These are phyloP conservation scores for Thymus quinquecostatus DNA, from an alignment of 257 asterid species.

Conservation along the genomic window DNA sequence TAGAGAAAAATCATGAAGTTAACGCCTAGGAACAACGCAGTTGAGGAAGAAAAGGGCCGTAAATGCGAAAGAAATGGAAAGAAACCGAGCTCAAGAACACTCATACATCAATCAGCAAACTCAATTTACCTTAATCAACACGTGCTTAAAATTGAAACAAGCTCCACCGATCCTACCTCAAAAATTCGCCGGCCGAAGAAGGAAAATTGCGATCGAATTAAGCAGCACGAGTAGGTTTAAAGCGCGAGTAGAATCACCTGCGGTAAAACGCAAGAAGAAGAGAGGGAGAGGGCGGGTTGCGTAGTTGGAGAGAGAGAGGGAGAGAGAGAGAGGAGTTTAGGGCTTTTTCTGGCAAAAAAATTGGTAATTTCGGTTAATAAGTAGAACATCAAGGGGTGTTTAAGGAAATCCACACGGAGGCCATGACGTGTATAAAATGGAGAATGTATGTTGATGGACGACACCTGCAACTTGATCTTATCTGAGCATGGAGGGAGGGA, in stretches of 20 bases:
- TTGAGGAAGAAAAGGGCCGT: too few relatives aligned
- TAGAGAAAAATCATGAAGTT: constrained; percentile 19
- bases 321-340: constrained; percentile 5
- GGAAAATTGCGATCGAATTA: constrained; percentile 20
- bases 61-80: constrained; percentile 14
- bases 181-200: constrained; percentile 11
- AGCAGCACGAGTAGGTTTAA: not conserved
- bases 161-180: constrained; percentile 19
- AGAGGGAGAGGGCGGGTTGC: constrained; percentile 3
- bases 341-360: constrained; percentile 24
- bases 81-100: constrained; percentile 3
- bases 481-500: too few relatives aligned
- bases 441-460: too few relatives aligned
- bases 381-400: constrained; percentile 24
- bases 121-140: constrained; percentile 22
- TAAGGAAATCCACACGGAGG: constrained; percentile 17
- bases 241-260: constrained; percentile 25
- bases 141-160: constrained; percentile 22
- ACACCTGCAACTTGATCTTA: too few relatives aligned
- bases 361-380: not conserved
- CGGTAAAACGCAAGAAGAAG: not conserved
- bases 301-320: constrained; percentile 20
- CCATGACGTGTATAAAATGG: not conserved
- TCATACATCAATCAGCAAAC: not conserved
- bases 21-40: constrained; percentile 8